These are phyloP conservation scores for Penicillium brasilianum DNA, from an alignment of 2,329 filamentous ascomycete genomes.

Conservation along the genomic window DNA sequence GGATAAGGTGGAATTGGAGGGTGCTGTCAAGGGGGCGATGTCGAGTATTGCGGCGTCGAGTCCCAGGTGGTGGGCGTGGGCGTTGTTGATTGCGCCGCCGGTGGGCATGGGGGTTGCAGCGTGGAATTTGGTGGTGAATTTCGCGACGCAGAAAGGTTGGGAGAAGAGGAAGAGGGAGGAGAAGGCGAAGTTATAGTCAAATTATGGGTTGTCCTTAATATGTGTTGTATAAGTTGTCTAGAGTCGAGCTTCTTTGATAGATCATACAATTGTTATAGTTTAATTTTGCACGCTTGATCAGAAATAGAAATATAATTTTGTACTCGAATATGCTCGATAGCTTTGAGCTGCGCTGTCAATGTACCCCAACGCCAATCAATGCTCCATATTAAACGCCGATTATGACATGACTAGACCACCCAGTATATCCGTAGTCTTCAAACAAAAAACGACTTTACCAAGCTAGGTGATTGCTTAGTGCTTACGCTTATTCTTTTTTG, in stretches of 20 bases:
- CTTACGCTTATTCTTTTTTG: constrained; percentile 32
- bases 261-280: neutral
- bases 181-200: constrained; percentile 59
- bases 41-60: constrained; percentile 64
- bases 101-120: constrained; percentile 70
- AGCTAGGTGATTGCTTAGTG: constrained; percentile 4
- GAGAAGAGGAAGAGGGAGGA: constrained; percentile 62
- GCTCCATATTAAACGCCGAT: constrained; percentile 22
- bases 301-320: neutral
- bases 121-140: constrained; percentile 76
- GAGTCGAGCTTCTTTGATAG: neutral
- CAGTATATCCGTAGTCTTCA: constrained; percentile 13
- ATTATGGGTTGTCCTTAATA: neutral
- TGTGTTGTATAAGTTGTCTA: neutral
- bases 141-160: constrained; percentile 73
- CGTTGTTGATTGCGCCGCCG: constrained; percentile 72
- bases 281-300: neutral
- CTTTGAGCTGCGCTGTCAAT: neutral
- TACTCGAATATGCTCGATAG: neutral
- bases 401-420: neutral
- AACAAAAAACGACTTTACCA: neutral
- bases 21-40: constrained; percentile 71
- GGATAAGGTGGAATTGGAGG: constrained; percentile 69
- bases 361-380: constrained; percentile 14
- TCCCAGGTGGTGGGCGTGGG: constrained; percentile 83